Evolutionary conservation across 2,329 filamentous ascomycete species (phyloP).

Genomic region (Penicillium sp.): DNA sequence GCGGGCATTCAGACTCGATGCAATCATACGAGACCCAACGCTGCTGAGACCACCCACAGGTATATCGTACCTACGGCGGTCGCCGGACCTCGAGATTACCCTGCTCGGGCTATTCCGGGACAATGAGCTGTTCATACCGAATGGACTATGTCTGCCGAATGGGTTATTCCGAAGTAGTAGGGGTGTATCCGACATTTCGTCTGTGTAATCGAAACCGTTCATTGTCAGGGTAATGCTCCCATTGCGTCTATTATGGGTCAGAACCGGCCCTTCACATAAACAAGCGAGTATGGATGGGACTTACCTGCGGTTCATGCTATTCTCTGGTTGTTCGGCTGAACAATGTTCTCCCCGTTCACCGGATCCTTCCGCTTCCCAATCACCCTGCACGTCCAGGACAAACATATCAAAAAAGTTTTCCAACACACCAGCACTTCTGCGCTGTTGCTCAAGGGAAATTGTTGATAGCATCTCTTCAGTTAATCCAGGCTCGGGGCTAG

Average conservation of each 20-base stretch:
- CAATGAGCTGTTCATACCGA: neutral
- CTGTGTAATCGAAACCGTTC: neutral
- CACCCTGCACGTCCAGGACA: neutral
- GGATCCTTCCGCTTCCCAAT: neutral
- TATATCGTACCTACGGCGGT: neutral
- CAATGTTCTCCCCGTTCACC: neutral
- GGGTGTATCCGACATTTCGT: neutral
- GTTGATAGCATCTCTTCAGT: neutral
- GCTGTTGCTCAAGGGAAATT: neutral
- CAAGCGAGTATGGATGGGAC: neutral
- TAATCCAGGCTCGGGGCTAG: no score
- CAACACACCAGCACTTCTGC: neutral
- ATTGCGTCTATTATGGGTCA: neutral
- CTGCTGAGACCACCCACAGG: neutral
- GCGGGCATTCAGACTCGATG: neutral
- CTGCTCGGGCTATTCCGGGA: neutral
- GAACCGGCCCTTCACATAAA: neutral
- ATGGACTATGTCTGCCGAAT: neutral
- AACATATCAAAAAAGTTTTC: neutral
- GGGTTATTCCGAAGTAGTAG: neutral
- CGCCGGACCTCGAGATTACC: neutral
- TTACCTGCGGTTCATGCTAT: neutral
- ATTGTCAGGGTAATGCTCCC: neutral
- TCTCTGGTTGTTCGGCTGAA: neutral
- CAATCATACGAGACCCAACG: conserved; percentile 1